A percentile compares a stretch with the other conserved stretches of the same genome.
Evolutionary conservation across 2,329 filamentous ascomycete species (phyloP).

Genomic region (Beauveria bassiana): DNA sequence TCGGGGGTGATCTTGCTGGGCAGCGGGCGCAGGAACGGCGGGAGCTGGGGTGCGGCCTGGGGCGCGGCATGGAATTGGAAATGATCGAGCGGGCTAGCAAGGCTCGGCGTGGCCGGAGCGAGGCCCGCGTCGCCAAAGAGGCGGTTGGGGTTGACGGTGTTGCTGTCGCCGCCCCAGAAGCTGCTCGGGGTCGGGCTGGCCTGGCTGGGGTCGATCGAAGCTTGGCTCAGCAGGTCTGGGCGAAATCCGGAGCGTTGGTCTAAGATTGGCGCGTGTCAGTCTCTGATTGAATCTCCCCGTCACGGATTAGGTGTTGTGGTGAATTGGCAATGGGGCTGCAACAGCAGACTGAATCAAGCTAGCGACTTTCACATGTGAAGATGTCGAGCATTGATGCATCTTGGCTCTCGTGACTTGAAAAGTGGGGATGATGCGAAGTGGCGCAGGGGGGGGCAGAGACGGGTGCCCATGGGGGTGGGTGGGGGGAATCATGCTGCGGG

Average conservation of each 20-base stretch:
- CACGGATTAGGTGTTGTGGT: neutral
- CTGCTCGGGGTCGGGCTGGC: slow-evolving; percentile 12
- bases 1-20: slow-evolving; percentile 70
- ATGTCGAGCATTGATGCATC: slow-evolving; percentile 10
- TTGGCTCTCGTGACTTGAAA: slow-evolving; percentile 13
- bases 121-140: slow-evolving; percentile 32
- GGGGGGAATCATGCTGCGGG: slow-evolving; percentile 14
- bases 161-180: slow-evolving; percentile 17
- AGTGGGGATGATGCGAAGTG: slow-evolving; percentile 2
- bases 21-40: slow-evolving; percentile 69
- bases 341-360: slow-evolving; percentile 3
- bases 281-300: neutral
- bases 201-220: slow-evolving; percentile 3
- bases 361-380: slow-evolving; percentile 17
- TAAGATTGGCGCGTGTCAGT: slow-evolving; percentile 9
- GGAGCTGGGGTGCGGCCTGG: slow-evolving; percentile 38
- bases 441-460: neutral
- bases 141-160: slow-evolving; percentile 25
- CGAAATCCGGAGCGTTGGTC: slow-evolving; percentile 12
- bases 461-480: slow-evolving; percentile 12
- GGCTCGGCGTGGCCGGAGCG: slow-evolving; percentile 34
- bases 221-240: slow-evolving; percentile 9
- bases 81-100: slow-evolving; percentile 35
- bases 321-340: neutral
- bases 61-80: neutral